A percentile compares a stretch with the other conserved stretches of the same genome.
phyloP scores from a whole-genome alignment of 2,329 filamentous ascomycete species.

The Pleoardoris graminearum region DNA sequence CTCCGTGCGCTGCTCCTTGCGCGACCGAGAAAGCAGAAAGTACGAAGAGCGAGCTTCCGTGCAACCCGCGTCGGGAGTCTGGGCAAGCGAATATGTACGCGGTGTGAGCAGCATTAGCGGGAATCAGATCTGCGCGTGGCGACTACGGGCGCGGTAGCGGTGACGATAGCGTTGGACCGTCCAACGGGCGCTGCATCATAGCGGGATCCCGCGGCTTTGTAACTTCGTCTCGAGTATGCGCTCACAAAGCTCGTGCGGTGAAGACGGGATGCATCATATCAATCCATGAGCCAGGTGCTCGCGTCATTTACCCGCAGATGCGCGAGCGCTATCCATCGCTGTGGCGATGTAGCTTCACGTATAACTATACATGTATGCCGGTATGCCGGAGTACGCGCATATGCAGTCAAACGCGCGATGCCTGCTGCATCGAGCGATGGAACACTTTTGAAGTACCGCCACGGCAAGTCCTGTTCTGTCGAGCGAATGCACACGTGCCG shows the following conservation, averaged over 20 bases:
- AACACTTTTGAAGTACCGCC: too few relatives aligned
- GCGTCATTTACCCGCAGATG: constrained; percentile 1
- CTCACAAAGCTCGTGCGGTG: constrained; percentile 4
- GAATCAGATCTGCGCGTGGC: constrained; percentile 20
- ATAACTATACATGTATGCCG: background rate
- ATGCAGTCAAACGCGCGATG: background rate
- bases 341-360: background rate
- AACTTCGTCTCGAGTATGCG: background rate
- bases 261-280: constrained; percentile 1
- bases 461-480: too few relatives aligned
- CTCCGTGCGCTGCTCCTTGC: constrained; percentile 38
- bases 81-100: constrained; percentile 45
- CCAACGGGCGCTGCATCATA: constrained; percentile 12
- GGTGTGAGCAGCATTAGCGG: constrained; percentile 48
- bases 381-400: background rate
- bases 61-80: constrained; percentile 40
- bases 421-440: too few relatives aligned
- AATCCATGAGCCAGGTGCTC: constrained; percentile 6
- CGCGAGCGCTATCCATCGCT: background rate
- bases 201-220: background rate
- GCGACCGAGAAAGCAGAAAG: constrained; percentile 38
- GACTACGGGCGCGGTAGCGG: constrained; percentile 17
- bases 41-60: constrained; percentile 36
- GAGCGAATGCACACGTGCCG: constrained; percentile 1
- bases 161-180: background rate